A percentile compares a stretch with the other conserved stretches of the same genome.
Conservation (phyloP, 2,329 filamentous ascomycete genomes). For the Whalleya microplaca region DNA sequence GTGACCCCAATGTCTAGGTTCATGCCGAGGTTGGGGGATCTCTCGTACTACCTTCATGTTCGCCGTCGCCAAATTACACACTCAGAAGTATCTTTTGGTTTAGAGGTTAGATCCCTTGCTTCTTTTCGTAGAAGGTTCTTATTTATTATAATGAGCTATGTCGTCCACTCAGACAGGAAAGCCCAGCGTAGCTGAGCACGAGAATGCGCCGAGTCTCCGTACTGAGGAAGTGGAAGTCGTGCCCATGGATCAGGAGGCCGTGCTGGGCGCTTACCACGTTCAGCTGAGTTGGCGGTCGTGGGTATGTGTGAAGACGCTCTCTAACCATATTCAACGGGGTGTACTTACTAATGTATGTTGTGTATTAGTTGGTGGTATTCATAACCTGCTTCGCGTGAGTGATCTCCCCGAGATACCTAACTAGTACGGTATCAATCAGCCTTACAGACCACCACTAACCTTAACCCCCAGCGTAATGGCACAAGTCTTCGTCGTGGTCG, state of each 20-base stretch:
- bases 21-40: too few species aligned
- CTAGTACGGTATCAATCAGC: too few species aligned
- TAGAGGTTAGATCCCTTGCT: neutral
- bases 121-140: neutral
- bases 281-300: slow-evolving; percentile 59
- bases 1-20: too few species aligned
- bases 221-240: slow-evolving; percentile 13
- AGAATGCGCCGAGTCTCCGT: neutral
- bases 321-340: neutral
- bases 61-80: too few species aligned
- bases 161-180: slow-evolving; percentile 21
- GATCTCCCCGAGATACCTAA: neutral
- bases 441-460: too few species aligned
- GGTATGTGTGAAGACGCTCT: slow-evolving; percentile 34
- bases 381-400: slow-evolving; percentile 46
- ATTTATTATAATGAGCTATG: neutral
- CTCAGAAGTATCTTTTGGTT: neutral
- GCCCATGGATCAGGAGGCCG: slow-evolving; percentile 39
- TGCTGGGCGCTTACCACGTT: slow-evolving; percentile 44
- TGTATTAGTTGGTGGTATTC: slow-evolving; percentile 40
- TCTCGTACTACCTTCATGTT: too few species aligned
- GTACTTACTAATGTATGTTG: slow-evolving; percentile 1
- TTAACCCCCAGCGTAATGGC: slow-evolving; percentile 4
- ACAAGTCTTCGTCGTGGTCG: slow-evolving; percentile 1
- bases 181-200: neutral